Evolutionary conservation across 169 alveolate genomes (phyloP).

Genomic region (Neospora caninum): DNA sequence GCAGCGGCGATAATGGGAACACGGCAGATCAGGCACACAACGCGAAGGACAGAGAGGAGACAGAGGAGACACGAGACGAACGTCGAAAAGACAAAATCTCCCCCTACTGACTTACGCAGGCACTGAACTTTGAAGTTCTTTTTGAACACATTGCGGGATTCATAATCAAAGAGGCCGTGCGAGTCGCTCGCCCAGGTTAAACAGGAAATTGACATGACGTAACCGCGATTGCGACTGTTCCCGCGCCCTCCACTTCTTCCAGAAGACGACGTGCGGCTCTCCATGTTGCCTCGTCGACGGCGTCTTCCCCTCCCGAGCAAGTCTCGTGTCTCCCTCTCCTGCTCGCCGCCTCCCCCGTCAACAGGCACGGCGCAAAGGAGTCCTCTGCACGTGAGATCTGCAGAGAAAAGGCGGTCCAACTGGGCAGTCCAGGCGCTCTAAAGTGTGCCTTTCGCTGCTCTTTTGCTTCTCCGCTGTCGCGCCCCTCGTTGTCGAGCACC

Average conservation of each 20-base stretch:
- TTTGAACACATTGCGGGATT: conserved; percentile 84
- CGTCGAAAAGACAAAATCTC: too few relatives aligned
- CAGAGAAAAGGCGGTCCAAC: background rate
- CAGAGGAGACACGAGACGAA: too few relatives aligned
- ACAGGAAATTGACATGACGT: conserved; percentile 2
- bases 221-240: conserved; percentile 33
- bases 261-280: background rate
- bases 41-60: too few relatives aligned
- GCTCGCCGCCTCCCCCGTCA: background rate
- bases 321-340: background rate
- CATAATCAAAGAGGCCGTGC: conserved; percentile 94
- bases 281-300: background rate
- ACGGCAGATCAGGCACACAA: too few relatives aligned
- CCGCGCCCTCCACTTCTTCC: conserved; percentile 14
- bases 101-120: conserved; percentile 43
- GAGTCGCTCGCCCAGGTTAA: conserved; percentile 92
- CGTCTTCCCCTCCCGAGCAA: background rate
- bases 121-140: conserved; percentile 75
- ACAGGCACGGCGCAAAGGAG: background rate
- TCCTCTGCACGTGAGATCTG: background rate
- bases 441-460: background rate
- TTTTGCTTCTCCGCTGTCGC: too few relatives aligned
- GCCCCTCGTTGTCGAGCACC: too few relatives aligned
- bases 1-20: too few relatives aligned
- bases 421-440: background rate